Evolutionary conservation across 2,329 filamentous ascomycete genomes (phyloP).

Genomic region (Dactylonectria macrodidyma): DNA sequence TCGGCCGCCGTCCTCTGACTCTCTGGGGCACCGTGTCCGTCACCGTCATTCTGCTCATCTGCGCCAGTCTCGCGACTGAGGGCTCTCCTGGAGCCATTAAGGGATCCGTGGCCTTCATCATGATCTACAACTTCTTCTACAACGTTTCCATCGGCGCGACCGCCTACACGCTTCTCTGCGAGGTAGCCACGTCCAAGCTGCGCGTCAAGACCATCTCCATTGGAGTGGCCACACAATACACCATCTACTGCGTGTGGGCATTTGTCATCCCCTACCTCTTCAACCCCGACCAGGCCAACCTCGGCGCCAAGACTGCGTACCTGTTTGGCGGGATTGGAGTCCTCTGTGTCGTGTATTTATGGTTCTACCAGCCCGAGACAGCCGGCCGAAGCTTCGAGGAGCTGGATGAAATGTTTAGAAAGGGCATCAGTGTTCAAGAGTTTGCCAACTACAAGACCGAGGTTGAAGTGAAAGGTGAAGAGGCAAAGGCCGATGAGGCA

Average conservation of each 20-base stretch:
- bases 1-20: conserved; percentile 55
- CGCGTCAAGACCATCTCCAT: conserved; percentile 56
- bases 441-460: conserved; percentile 33
- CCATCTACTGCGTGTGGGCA: conserved; percentile 33
- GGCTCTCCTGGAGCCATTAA: conserved; percentile 38
- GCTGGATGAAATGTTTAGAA: conserved; percentile 33
- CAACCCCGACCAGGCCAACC: conserved; percentile 34
- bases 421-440: conserved; percentile 27
- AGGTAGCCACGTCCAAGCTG: conserved; percentile 55
- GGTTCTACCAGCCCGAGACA: conserved; percentile 40
- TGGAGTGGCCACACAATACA: conserved; percentile 29
- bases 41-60: conserved; percentile 54
- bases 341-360: conserved; percentile 26
- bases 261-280: conserved; percentile 35
- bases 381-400: conserved; percentile 38
- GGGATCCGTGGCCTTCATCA: conserved; percentile 53
- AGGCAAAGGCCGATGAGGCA: background rate
- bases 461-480: conserved; percentile 17
- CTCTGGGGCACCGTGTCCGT: conserved; percentile 52
- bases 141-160: conserved; percentile 59
- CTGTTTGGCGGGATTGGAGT: conserved; percentile 32
- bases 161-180: conserved; percentile 55
- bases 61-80: conserved; percentile 53
- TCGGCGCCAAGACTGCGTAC: conserved; percentile 34
- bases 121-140: conserved; percentile 58